These are phyloP conservation scores for Syzygium malaccense DNA, from an alignment of 441 rosid genomes.

Conservation along the genomic window DNA sequence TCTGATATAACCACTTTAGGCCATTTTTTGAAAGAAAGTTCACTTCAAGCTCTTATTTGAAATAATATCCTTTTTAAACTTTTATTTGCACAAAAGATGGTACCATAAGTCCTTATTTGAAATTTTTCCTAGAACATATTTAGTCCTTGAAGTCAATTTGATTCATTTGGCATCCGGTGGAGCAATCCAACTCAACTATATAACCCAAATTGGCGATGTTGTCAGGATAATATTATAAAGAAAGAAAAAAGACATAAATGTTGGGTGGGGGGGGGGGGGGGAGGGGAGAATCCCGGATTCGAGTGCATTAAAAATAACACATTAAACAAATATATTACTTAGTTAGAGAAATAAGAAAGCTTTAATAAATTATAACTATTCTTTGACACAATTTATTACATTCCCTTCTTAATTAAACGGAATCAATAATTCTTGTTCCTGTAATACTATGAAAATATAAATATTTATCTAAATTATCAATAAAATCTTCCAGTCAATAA, in stretches of 20 bases:
- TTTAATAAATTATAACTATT: not conserved
- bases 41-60: no score
- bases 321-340: not conserved
- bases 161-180: not conserved
- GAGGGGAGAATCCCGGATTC: accelerated
- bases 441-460: not conserved
- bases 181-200: not conserved
- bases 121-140: not conserved
- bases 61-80: no score
- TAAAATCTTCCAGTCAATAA: not conserved
- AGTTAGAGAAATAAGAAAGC: not conserved
- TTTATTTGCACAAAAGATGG: no score
- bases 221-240: not conserved
- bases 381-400: not conserved
- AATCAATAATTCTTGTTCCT: not conserved
- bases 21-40: no score
- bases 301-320: not conserved
- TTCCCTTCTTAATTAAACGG: not conserved
- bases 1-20: no score
- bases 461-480: not conserved
- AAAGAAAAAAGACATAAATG: accelerated
- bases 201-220: not conserved
- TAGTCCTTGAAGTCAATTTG: not conserved
- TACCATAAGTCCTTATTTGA: no score
- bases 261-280: no score